Base-by-base conservation (phyloP, 129 eudicot genomes). In the Chrysanthemum seticuspe region DNA sequence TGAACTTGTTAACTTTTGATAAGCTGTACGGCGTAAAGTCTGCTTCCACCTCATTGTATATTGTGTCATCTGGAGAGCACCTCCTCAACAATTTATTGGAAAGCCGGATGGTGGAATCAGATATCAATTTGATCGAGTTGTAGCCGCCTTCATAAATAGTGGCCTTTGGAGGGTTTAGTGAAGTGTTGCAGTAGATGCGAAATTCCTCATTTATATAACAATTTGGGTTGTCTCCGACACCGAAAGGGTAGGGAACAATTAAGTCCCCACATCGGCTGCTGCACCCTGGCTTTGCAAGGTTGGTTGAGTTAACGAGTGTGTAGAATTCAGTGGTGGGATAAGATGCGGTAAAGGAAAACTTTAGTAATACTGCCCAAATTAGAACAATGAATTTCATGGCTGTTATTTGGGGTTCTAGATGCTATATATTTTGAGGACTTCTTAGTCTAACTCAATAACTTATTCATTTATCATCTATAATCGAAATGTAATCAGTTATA, bases 161-260 rank as follows among this genome's bases (percentile, higher is more conserved):
- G 27, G 85, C 76, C 45, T 29, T 69, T 1, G 81, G 82, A 11
- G 86, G 86, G 44, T n/a, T n/a, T 29, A 31, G 15, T 40, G 84
- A 68, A 19, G 40, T 73, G 76, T 70, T 70, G 81, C 87, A 82
- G 71, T 64, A 49, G 40, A 85, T 66, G 15, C 66, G 59, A 19
- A 76, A 85, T 31, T 18, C 63, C 0, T 61, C 2, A 44, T 7
- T 10, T 2, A 77, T 23, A 9, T 85, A 76, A 64, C 87, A 86
- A 1, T 67, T 67, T 25, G 81, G 15, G 61, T 45, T 50, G 23
- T 12, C 14, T 7, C 83, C 80, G 5, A 80, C 27, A 2, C 88
- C 85, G 31, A 27, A 27, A 27, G 31, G 31, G 4, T 27, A 27
- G 4, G 31, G 31, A 27, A 27, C 31, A 27, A 27, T 27, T 27